These are phyloP conservation scores for Lophiostoma macrostomum DNA, from an alignment of 495 filamentous ascomycete genomes.

Conservation along the genomic window DNA sequence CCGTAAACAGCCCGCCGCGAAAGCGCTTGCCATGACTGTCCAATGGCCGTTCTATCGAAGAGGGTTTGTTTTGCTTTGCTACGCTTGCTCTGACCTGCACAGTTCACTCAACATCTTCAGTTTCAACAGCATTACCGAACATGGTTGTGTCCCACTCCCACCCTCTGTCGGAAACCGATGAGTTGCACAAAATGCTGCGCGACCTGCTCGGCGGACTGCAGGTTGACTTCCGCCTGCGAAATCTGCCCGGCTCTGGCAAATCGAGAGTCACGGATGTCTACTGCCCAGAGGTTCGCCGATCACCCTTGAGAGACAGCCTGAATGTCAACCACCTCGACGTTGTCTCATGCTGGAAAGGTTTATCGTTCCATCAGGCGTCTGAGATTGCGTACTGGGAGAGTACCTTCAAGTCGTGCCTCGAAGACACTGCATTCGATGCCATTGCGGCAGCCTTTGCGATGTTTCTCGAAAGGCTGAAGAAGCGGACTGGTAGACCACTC, in stretches of 20 bases:
- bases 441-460: neutral
- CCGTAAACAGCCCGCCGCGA: too few species aligned
- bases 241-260: slow-evolving; percentile 6
- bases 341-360: slow-evolving; percentile 32
- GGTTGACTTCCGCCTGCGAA: slow-evolving; percentile 4
- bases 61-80: too few species aligned
- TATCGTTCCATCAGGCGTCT: slow-evolving; percentile 16
- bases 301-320: neutral
- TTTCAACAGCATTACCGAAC: too few species aligned
- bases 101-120: too few species aligned
- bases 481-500: neutral
- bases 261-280: slow-evolving; percentile 12
- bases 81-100: too few species aligned
- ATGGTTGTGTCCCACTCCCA: slow-evolving; percentile 20
- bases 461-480: neutral
- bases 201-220: neutral
- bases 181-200: neutral
- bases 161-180: neutral
- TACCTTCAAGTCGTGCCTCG: slow-evolving; percentile 18
- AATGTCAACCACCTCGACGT: slow-evolving; percentile 26
- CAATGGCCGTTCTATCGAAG: too few species aligned
- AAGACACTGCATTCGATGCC: neutral
- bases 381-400: slow-evolving; percentile 28
- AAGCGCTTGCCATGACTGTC: too few species aligned
- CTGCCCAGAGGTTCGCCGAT: slow-evolving; percentile 25